phyloP scores from a whole-genome alignment of 148 eudicot species.

The Nepenthes mirabilis region DNA sequence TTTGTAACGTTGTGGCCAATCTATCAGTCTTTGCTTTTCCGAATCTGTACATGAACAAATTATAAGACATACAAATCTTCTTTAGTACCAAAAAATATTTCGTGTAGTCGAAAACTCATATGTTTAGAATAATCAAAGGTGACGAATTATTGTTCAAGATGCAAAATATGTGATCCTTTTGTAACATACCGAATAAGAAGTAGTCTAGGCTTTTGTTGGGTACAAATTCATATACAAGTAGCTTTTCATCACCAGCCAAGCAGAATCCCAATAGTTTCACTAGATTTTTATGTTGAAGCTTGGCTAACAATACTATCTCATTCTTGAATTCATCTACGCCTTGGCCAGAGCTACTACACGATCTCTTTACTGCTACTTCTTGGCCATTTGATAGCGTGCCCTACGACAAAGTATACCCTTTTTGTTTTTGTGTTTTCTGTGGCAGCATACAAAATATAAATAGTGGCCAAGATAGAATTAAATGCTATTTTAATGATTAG shows the following conservation, averaged over 20 bases:
- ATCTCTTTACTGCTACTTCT: not conserved
- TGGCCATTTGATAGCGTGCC: too few relatives aligned
- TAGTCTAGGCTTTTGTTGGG: constrained; percentile 39
- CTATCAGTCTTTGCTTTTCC: constrained; percentile 2
- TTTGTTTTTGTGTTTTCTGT: too few relatives aligned
- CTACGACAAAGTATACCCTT: too few relatives aligned
- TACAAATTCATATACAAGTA: constrained; percentile 39
- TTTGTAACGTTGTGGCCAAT: constrained; percentile 14
- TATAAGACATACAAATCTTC: too few relatives aligned
- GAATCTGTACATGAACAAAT: too few relatives aligned
- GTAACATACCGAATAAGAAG: constrained; percentile 16
- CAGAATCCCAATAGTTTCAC: constrained; percentile 32
- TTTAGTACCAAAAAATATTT: too few relatives aligned
- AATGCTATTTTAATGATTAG: too few relatives aligned
- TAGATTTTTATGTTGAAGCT: too few relatives aligned
- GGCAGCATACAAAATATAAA: too few relatives aligned
- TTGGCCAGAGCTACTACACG: constrained; percentile 15
- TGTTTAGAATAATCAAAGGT: not conserved
- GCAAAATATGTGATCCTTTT: not conserved
- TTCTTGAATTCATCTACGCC: constrained; percentile 17
- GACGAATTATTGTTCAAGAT: not conserved
- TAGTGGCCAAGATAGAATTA: too few relatives aligned
- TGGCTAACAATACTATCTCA: constrained; percentile 7
- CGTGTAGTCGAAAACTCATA: too few relatives aligned
- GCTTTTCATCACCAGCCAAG: constrained; percentile 18